phyloP scores from a whole-genome alignment of 1,284 basidiomycete genomes.

The Ustilago nuda region DNA sequence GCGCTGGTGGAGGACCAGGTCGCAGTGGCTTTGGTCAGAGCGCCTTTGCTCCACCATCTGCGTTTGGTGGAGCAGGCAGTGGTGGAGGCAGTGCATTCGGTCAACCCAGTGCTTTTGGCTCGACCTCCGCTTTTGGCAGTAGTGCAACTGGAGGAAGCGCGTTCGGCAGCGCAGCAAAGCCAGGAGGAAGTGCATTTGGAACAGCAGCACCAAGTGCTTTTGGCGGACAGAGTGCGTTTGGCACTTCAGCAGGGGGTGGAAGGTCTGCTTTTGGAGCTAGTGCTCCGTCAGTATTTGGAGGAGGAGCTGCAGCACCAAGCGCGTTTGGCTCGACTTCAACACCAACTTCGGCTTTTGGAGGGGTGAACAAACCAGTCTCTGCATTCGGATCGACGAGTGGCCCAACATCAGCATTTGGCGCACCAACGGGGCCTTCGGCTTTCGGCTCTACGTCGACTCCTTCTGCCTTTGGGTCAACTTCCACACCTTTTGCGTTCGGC shows the following conservation, averaged over 20 bases:
- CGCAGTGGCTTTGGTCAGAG: conserved; percentile 42
- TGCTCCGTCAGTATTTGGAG: conserved; percentile 12
- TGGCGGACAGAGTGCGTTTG: conserved; percentile 21
- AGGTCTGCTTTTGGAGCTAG: conserved; percentile 24
- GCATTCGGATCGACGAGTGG: conserved; percentile 20
- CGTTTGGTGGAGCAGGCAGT: conserved; percentile 29
- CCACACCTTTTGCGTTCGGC: conserved; percentile 24
- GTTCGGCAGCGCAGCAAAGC: conserved; percentile 21
- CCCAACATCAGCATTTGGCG: neutral
- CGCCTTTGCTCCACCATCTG: conserved; percentile 41
- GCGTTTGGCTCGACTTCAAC: conserved; percentile 25
- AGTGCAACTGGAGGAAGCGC: conserved; percentile 20
- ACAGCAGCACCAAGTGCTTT: conserved; percentile 11
- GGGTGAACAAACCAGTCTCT: conserved; percentile 15
- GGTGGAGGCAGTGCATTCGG: conserved; percentile 32
- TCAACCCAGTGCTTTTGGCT: conserved; percentile 38
- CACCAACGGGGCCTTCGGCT: conserved; percentile 9
- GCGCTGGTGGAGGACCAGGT: conserved; percentile 15
- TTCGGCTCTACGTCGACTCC: conserved; percentile 1
- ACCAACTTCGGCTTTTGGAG: conserved; percentile 24
- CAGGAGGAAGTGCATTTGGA: conserved; percentile 24
- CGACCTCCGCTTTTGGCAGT: conserved; percentile 38
- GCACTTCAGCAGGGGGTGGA: neutral
- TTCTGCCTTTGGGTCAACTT: conserved; percentile 12
- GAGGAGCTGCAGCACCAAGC: conserved; percentile 8